Evolutionary conservation across 2,329 filamentous ascomycete species (phyloP), one percentile per base, ranked within the genome.

Genomic region (Cercospora citrullina): DNA sequence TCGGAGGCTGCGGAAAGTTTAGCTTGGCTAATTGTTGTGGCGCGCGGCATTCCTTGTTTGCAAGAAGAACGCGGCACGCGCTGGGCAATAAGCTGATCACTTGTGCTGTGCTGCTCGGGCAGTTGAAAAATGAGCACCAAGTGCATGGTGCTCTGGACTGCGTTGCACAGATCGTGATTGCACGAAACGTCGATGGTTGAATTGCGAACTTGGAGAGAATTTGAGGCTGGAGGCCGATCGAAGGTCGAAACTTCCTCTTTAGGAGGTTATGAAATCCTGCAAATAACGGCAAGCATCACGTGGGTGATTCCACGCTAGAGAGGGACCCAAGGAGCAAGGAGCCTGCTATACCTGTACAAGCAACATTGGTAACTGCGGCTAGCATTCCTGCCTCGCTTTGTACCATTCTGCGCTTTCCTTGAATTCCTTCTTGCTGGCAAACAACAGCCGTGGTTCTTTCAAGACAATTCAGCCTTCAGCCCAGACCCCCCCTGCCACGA

Each of bases 361-460:
- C 23, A 45, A 51, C 16, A 23, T 28, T 28, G 39, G 23, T 36
- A 51, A 62, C 16, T 30, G 26, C 23, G 16, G 26, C 16, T 45
- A n/a, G 39, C 60, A 33, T 62, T 51, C 60, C 60, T 51, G 21
- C 53, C 39, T 62, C 28, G 60, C 60, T 48, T 36, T 26, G 30
- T 39, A 31, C 33, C 33, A 39, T 39, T 36, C n/a, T 33, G 51
- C 23, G 51, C 23, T 28, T 58, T 57, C 21, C 53, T 6, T 18
- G 53, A 26, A 23, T 12, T 14, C 21, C 1, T n/a, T 58, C 28
- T 4, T 21, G 21, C 48, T 21, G 21, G 48, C 48, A 53, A 53
- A 53, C 53, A 21, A 30, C 53, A 9, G 53, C 61, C 42, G 45
- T 63, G 60, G 60, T 57, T 63, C 16, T 26, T 63, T 21, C 61